A percentile compares a stretch with the other conserved stretches of the same genome.
These are phyloP conservation scores for Botrytis aclada DNA, from an alignment of 2,329 filamentous ascomycete genomes.

Conservation along the genomic window DNA sequence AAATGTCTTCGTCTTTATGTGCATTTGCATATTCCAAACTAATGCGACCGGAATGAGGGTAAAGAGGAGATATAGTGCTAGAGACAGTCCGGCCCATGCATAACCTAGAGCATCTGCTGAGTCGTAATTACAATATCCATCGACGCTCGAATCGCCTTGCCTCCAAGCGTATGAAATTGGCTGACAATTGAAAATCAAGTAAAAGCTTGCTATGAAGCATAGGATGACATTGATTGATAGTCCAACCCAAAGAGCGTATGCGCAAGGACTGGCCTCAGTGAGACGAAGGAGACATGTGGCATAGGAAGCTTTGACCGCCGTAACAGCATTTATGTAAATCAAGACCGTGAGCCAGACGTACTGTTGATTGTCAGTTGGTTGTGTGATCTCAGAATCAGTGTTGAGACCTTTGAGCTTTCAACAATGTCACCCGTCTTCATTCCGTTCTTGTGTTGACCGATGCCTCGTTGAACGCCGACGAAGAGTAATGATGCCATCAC, in stretches of 20 bases:
- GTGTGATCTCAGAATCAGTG: too few species aligned
- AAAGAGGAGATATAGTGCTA: slow-evolving; percentile 13
- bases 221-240: slow-evolving; percentile 13
- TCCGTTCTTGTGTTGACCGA: slow-evolving; percentile 13
- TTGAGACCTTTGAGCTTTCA: slow-evolving; percentile 13
- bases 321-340: slow-evolving; percentile 14
- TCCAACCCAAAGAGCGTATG: slow-evolving; percentile 13
- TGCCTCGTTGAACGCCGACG: slow-evolving; percentile 14
- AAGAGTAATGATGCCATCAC: slow-evolving; percentile 18
- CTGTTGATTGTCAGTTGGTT: not conserved
- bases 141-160: slow-evolving; percentile 4
- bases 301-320: slow-evolving; percentile 14
- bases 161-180: slow-evolving; percentile 18
- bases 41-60: slow-evolving; percentile 12
- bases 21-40: slow-evolving; percentile 20
- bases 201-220: slow-evolving; percentile 16
- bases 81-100: slow-evolving; percentile 10
- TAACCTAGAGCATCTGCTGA: slow-evolving; percentile 14
- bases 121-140: slow-evolving; percentile 16
- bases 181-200: slow-evolving; percentile 15
- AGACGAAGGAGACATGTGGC: slow-evolving; percentile 19
- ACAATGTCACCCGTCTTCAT: slow-evolving; percentile 7
- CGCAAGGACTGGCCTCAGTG: slow-evolving; percentile 7
- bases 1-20: slow-evolving; percentile 10
- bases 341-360: slow-evolving; percentile 18